Evolutionary conservation across 2,329 filamentous ascomycete species (phyloP).

Genomic region (Samsoniella hepiali): DNA sequence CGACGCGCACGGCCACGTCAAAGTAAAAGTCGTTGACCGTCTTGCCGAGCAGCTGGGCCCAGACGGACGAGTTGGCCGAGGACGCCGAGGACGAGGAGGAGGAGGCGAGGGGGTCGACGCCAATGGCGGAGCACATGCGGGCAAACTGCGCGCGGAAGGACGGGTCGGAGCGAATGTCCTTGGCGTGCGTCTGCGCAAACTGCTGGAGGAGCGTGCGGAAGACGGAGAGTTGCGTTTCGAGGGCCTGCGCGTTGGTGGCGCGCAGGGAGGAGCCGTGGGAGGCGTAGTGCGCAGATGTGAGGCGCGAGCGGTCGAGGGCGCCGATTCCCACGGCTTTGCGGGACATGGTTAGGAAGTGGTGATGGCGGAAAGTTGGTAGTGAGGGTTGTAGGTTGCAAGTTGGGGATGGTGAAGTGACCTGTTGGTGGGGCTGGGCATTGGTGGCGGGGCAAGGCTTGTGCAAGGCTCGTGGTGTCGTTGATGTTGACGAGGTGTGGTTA

Average conservation of each 20-base stretch:
- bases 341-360: background rate
- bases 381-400: background rate
- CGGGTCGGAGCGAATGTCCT: conserved; percentile 93
- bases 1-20: conserved; percentile 90
- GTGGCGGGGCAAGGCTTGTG: conserved; percentile 3
- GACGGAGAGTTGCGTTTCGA: conserved; percentile 90
- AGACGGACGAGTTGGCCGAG: conserved; percentile 61
- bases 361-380: background rate
- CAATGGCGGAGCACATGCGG: conserved; percentile 96
- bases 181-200: conserved; percentile 90
- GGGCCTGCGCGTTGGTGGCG: conserved; percentile 75
- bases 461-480: background rate
- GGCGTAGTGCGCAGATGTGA: conserved; percentile 86
- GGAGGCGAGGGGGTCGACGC: conserved; percentile 81
- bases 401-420: background rate
- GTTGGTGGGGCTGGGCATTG: background rate
- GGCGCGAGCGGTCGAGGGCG: conserved; percentile 80
- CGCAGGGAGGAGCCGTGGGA: conserved; percentile 86
- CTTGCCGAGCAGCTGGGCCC: conserved; percentile 87
- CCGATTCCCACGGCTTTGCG: conserved; percentile 86
- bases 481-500: background rate
- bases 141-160: conserved; percentile 95
- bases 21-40: conserved; percentile 99
- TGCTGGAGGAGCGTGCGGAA: conserved; percentile 95
- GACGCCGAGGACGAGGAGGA: conserved; percentile 38